These are phyloP conservation scores for Cladosporium sp. DNA, from an alignment of 2,329 filamentous ascomycete species.

Conservation along the genomic window DNA sequence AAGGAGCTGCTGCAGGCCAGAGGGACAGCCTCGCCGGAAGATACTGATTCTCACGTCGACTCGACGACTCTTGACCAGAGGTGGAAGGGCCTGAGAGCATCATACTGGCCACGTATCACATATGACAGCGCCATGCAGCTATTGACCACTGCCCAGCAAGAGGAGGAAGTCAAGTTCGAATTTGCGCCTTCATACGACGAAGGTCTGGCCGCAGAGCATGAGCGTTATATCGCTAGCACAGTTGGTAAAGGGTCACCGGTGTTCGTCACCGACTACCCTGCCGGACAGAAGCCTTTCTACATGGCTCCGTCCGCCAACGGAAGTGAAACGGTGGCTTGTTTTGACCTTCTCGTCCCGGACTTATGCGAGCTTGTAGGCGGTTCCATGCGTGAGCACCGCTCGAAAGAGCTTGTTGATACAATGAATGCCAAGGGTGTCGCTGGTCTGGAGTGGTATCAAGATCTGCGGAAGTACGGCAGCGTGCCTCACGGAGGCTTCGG, in stretches of 20 bases:
- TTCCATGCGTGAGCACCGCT: slow-evolving; percentile 79
- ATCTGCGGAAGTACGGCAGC: slow-evolving; percentile 84
- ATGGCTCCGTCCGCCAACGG: slow-evolving; percentile 55
- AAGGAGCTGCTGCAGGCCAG: slow-evolving; percentile 47
- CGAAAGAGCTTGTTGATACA: slow-evolving; percentile 60
- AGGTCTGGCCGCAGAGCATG: slow-evolving; percentile 85
- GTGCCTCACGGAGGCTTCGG: slow-evolving; percentile 90
- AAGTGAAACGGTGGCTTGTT: slow-evolving; percentile 56
- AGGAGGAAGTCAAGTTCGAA: slow-evolving; percentile 53
- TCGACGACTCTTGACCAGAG: slow-evolving; percentile 56
- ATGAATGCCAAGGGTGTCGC: slow-evolving; percentile 66
- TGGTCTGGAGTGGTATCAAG: slow-evolving; percentile 74
- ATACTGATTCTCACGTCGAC: slow-evolving; percentile 33
- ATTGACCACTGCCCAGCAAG: slow-evolving; percentile 55
- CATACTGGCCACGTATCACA: slow-evolving; percentile 78
- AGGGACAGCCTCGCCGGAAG: slow-evolving; percentile 17
- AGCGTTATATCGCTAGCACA: slow-evolving; percentile 72
- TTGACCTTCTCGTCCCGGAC: slow-evolving; percentile 82
- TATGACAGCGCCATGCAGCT: slow-evolving; percentile 72
- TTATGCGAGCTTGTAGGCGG: slow-evolving; percentile 84
- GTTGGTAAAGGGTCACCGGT: slow-evolving; percentile 64
- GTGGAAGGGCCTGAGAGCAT: slow-evolving; percentile 66
- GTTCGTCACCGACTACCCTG: slow-evolving; percentile 93
- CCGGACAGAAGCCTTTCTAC: slow-evolving; percentile 85
- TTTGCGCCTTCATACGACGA: slow-evolving; percentile 65